These are phyloP conservation scores for Irpex sp. DNA, from an alignment of 1,284 basidiomycete species.

Conservation along the genomic window DNA sequence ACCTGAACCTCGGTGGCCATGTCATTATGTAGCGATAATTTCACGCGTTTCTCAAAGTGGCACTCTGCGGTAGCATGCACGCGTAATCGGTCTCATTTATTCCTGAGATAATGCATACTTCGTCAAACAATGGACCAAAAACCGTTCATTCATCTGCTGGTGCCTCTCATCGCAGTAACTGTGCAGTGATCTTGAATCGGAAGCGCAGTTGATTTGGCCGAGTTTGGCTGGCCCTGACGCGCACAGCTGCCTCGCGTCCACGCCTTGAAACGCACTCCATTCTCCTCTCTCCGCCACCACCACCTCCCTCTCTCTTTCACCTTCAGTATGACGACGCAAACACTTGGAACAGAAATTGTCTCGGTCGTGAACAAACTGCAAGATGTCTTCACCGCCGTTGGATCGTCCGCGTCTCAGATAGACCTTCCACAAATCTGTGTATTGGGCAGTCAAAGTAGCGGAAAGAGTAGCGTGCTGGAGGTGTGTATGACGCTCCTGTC, in stretches of 20 bases:
- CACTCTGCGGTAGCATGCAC: not conserved
- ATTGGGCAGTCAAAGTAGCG: constrained; percentile 81
- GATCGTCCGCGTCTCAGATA: constrained; percentile 69
- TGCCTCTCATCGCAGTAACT: not conserved
- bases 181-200: not conserved
- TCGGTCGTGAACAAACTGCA: constrained; percentile 79
- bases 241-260: constrained; percentile 14
- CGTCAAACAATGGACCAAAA: no score
- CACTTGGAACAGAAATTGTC: constrained; percentile 77
- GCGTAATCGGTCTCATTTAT: no score
- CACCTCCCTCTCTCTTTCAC: constrained; percentile 8
- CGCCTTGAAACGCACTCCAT: constrained; percentile 12
- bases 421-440: constrained; percentile 88
- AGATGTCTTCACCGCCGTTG: constrained; percentile 82
- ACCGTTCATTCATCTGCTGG: no score
- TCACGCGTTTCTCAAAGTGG: not conserved
- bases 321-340: constrained; percentile 47
- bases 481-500: constrained; percentile 34
- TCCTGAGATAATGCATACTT: no score
- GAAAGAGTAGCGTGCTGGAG: constrained; percentile 86
- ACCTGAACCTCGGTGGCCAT: not conserved
- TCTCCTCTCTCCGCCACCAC: constrained; percentile 15
- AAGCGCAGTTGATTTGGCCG: constrained; percentile 6
- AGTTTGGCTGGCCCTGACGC: constrained; percentile 4
- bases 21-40: not conserved